A percentile compares a stretch with the other conserved stretches of the same genome.
Evolutionary conservation across 257 asterid genomes (phyloP).

Genomic region (Fraxinus quadrangulata): DNA sequence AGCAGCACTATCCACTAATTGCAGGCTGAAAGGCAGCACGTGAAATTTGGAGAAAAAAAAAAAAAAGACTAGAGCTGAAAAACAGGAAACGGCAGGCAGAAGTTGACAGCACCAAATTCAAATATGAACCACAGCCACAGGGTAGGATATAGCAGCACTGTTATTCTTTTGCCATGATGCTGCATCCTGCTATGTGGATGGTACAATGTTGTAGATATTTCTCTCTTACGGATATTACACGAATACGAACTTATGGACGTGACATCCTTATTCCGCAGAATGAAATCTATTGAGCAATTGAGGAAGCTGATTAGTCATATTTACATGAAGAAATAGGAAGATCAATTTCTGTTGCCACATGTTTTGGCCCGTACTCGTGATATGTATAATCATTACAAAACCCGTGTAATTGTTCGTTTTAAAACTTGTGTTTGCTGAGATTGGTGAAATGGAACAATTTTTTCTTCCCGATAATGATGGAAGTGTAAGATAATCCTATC

Average conservation of each 20-base stretch:
- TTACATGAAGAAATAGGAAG: background rate
- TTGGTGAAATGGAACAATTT: background rate
- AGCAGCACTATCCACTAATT: no score
- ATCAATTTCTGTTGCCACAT: background rate
- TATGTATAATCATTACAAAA: background rate
- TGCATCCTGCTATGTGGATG: conserved; percentile 18
- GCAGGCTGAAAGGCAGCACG: no score
- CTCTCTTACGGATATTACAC: background rate
- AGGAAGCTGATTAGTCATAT: background rate
- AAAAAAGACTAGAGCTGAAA: no score
- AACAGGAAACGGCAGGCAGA: no score
- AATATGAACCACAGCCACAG: background rate
- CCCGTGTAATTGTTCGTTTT: background rate
- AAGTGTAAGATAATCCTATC: background rate
- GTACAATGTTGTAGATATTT: background rate
- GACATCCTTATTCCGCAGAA: conserved; percentile 16
- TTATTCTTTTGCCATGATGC: conserved; percentile 18
- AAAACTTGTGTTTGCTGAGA: background rate
- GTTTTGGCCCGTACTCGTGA: background rate
- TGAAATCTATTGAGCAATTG: background rate
- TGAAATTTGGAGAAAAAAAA: no score
- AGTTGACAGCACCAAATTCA: no score
- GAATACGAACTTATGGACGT: conserved; percentile 15
- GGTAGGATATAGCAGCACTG: conserved; percentile 28
- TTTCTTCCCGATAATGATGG: background rate